Evolutionary conservation across 352 stramenopile species (phyloP).

Genomic region (Halophytophthora polymorphica): DNA sequence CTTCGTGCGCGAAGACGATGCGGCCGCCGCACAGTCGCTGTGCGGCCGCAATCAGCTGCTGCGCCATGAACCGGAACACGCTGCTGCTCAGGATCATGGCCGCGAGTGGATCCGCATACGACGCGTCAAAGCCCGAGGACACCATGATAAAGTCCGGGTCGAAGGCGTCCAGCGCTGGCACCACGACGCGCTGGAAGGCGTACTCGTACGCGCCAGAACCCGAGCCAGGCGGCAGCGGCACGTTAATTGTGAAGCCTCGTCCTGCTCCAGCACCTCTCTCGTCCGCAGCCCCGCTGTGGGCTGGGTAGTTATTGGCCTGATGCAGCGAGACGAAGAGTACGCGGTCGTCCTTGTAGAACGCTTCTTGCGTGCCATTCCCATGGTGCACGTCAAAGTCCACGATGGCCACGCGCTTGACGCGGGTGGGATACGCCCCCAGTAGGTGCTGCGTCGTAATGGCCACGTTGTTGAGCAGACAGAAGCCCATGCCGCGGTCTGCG

Average conservation of each 20-base stretch:
- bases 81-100: conserved; percentile 83
- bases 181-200: conserved; percentile 63
- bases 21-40: conserved; percentile 40
- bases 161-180: conserved; percentile 66
- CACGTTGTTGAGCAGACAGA: conserved; percentile 76
- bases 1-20: conserved; percentile 78
- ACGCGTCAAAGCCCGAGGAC: conserved; percentile 76
- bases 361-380: conserved; percentile 94
- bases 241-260: conserved; percentile 70
- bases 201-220: conserved; percentile 68
- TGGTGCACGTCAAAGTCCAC: conserved; percentile 96
- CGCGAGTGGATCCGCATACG: conserved; percentile 76
- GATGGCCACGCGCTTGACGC: conserved; percentile 89
- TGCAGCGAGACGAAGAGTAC: conserved; percentile 80
- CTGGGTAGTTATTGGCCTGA: conserved; percentile 83
- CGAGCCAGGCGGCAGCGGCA: conserved; percentile 83
- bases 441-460: conserved; percentile 55
- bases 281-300: conserved; percentile 36
- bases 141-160: conserved; percentile 77
- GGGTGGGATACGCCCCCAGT: conserved; percentile 48
- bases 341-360: conserved; percentile 74
- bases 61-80: conserved; percentile 66
- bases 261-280: conserved; percentile 41
- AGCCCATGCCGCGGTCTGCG: conserved; percentile 54
- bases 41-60: conserved; percentile 43